Evolutionary conservation across 768 basidiomycete genomes (phyloP), one percentile per base, ranked within the genome.

Genomic region (Kwoniella heveanensis): DNA sequence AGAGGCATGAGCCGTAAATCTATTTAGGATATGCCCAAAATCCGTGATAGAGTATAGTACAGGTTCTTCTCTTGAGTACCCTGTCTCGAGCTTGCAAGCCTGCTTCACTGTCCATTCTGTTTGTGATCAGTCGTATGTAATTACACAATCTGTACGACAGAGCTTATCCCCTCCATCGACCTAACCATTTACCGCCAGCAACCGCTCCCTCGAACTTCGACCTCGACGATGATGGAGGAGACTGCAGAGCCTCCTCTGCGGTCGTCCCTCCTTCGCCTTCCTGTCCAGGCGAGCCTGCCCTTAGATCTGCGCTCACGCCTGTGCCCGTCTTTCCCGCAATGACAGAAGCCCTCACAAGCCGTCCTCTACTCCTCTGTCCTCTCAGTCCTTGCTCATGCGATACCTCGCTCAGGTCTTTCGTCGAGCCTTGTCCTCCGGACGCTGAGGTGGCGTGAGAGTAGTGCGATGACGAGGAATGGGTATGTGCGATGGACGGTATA

Each of bases 331-430:
- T 56, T 8, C 29, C 25, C 5, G 52, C 60, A 36, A 62, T 47
- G n/a, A 36, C 54, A n/a, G 51, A 54, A 7, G 60, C 54, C 30
- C 54, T 44, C 7, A 62, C 19, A 3, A 62, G 47, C 22, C 26
- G 46, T 24, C 53, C 53, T 49, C 56, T 46, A 50, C 53, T 55
- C 47, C 60, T 48, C 25, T 62, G 52, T 15, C 60, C 60, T 50
- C 60, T 48, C 27, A 62, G n/a, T 0, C 27, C 60, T 17, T 39
- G 53, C 29, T 62, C 53, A 47, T 62, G 54, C 1, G 39, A 48
- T 3, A 53, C 60, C 22, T 54, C 24, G 2, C 53, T 62, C 2
- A 39, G 48, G 25, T 53, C 60, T 25, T 44, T 54, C 0, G 57
- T 30, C 10, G 57, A 58, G 15, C 39, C 39, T 9, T 7, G 17